Percentiles rank a stretch among this genome's conserved stretches.
Evolutionary conservation across 345 rosid species (phyloP).

Genomic region (Microthlaspi erraticum): DNA sequence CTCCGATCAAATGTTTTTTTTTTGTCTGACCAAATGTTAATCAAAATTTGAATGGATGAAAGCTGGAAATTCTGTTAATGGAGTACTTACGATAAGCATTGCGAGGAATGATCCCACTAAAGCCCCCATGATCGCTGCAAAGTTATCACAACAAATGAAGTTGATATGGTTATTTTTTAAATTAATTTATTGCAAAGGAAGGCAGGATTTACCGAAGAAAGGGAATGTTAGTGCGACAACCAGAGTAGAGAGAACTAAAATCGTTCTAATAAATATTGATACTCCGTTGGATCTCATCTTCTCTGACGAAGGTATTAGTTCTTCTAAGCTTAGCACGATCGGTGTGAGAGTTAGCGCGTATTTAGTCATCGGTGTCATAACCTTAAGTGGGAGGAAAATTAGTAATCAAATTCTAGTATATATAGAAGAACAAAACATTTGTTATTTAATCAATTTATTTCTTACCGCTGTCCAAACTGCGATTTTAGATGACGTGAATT

Average conservation of each 20-base stretch:
- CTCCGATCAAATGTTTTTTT: neutral
- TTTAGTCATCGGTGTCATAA: conserved; percentile 75
- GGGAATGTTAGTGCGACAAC: conserved; percentile 70
- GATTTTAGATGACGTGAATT: conserved; percentile 61
- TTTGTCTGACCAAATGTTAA: too few species aligned
- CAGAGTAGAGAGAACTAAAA: conserved; percentile 64
- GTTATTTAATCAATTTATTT: neutral
- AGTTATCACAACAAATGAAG: neutral
- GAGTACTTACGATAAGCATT: conserved; percentile 65
- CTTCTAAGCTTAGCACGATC: conserved; percentile 74
- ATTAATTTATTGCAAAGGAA: conserved; percentile 1
- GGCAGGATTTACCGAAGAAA: conserved; percentile 60
- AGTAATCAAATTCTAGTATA: conserved; percentile 1
- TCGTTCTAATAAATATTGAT: conserved; percentile 63
- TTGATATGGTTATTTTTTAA: neutral
- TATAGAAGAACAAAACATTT: neutral
- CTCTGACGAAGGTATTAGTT: conserved; percentile 61
- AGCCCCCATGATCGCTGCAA: conserved; percentile 71
- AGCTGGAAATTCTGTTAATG: neutral
- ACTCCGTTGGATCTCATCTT: conserved; percentile 45
- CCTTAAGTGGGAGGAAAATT: conserved; percentile 45
- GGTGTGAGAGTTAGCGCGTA: conserved; percentile 73
- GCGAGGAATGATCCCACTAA: conserved; percentile 73
- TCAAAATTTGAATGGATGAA: too few species aligned
- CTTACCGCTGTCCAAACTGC: conserved; percentile 80